A percentile compares a stretch with the other conserved stretches of the same genome.
Evolutionary conservation across 169 alveolate species (phyloP).

Genomic region (Plasmodium malariae): DNA sequence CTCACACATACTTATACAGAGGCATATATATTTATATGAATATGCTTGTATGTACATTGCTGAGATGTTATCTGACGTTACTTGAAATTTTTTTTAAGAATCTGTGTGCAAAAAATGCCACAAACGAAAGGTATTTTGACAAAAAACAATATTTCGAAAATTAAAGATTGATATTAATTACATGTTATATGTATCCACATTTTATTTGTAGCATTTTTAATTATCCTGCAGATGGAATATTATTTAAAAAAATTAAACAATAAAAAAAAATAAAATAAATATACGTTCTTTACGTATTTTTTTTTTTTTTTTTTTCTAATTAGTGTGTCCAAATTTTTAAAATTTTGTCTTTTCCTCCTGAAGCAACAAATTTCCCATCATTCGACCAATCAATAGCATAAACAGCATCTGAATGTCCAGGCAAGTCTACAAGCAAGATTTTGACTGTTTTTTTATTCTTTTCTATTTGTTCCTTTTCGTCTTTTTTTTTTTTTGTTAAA

Average conservation of each 20-base stretch:
- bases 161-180: no score
- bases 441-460: slow-evolving; percentile 60
- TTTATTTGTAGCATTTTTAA: no score
- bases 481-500: slow-evolving; percentile 1
- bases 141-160: no score
- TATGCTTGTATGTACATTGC: background rate
- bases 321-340: slow-evolving; percentile 94
- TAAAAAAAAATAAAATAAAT: no score
- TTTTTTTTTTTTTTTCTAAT: no score
- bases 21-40: background rate
- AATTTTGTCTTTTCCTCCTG: slow-evolving; percentile 94
- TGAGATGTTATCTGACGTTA: background rate
- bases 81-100: no score
- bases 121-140: no score
- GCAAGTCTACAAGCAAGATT: slow-evolving; percentile 95
- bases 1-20: slow-evolving; percentile 6
- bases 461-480: background rate
- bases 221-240: background rate
- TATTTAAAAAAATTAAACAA: background rate
- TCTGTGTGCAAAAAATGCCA: no score
- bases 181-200: no score
- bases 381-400: slow-evolving; percentile 98
- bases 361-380: slow-evolving; percentile 96
- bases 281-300: background rate
- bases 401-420: slow-evolving; percentile 99